Conservation (phyloP, 192 early-diverging fungal genomes). For the Diversispora epigaea region DNA sequence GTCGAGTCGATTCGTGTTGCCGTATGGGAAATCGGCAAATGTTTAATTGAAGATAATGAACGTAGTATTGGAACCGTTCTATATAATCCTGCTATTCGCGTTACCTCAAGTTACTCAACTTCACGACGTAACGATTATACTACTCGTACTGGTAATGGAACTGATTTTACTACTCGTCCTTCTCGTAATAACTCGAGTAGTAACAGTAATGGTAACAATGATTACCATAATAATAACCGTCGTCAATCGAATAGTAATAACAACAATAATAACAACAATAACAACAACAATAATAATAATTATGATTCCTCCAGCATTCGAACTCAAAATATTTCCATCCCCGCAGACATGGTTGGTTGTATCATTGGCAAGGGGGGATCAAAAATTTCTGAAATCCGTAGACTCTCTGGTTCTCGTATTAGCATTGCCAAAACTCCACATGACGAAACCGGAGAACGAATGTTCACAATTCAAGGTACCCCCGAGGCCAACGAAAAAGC, state of each 20-base stretch:
- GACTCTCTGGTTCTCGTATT: slow-evolving; percentile 79
- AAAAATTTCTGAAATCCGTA: slow-evolving; percentile 79
- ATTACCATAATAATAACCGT: slow-evolving; percentile 22
- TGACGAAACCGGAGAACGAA: slow-evolving; percentile 77
- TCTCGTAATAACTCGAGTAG: slow-evolving; percentile 10
- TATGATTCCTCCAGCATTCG: slow-evolving; percentile 56
- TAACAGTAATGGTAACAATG: slow-evolving; percentile 11
- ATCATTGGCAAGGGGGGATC: slow-evolving; percentile 94
- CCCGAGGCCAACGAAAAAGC: slow-evolving; percentile 88
- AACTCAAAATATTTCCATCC: slow-evolving; percentile 88
- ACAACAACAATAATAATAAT: slow-evolving; percentile 13
- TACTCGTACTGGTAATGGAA: slow-evolving; percentile 58
- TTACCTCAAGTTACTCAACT: slow-evolving; percentile 30
- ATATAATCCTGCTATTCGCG: slow-evolving; percentile 71
- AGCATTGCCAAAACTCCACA: slow-evolving; percentile 84
- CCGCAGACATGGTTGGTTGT: slow-evolving; percentile 94
- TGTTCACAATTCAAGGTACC: slow-evolving; percentile 90
- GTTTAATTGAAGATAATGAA: slow-evolving; percentile 82
- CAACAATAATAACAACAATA: slow-evolving; percentile 2
- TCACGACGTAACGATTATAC: slow-evolving; percentile 37
- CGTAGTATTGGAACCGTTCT: slow-evolving; percentile 80
- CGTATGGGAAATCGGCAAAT: slow-evolving; percentile 81
- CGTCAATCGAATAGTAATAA: slow-evolving; percentile 29
- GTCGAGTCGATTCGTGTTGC: slow-evolving; percentile 83
- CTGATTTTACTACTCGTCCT: slow-evolving; percentile 47